Percentiles rank a stretch among this genome's conserved stretches.
These are phyloP conservation scores for Truncatella angustata DNA, from an alignment of 2,329 filamentous ascomycete genomes.

Conservation along the genomic window DNA sequence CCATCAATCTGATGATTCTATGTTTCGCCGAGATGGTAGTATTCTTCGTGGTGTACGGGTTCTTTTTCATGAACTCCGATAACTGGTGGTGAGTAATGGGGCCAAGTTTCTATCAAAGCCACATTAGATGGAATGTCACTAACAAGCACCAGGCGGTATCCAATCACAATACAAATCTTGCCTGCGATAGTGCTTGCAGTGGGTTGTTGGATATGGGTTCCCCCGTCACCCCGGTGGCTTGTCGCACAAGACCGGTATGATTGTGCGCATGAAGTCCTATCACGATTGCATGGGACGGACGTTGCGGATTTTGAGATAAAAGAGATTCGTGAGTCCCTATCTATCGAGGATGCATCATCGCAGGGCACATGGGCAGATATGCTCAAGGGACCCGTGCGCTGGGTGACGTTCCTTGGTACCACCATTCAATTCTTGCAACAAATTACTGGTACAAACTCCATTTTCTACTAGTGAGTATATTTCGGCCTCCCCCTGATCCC, in stretches of 20 bases:
- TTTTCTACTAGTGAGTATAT: conserved; percentile 17
- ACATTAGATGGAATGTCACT: no score
- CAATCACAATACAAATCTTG: conserved; percentile 22
- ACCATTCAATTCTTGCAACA: conserved; percentile 19
- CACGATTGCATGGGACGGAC: conserved; percentile 15
- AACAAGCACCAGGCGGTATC: conserved; percentile 16
- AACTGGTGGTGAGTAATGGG: conserved; percentile 25
- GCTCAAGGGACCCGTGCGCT: conserved; percentile 14
- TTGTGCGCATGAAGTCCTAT: conserved; percentile 17
- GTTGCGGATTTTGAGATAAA: conserved; percentile 11
- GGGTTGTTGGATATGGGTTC: conserved; percentile 18
- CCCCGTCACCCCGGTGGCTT: conserved; percentile 17
- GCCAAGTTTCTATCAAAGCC: not conserved
- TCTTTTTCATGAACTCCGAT: conserved; percentile 24
- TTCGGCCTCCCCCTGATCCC: not conserved
- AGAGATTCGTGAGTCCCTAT: conserved; percentile 34
- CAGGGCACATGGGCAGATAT: conserved; percentile 16
- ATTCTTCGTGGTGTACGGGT: conserved; percentile 27
- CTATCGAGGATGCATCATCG: conserved; percentile 8
- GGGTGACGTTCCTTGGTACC: conserved; percentile 17
- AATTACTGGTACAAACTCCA: conserved; percentile 17
- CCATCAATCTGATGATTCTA: conserved; percentile 29
- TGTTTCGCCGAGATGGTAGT: conserved; percentile 30
- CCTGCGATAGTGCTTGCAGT: conserved; percentile 23
- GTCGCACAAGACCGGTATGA: conserved; percentile 16